Base-by-base conservation (phyloP, 768 basidiomycete genomes). In the Tremella fuciformis region DNA sequence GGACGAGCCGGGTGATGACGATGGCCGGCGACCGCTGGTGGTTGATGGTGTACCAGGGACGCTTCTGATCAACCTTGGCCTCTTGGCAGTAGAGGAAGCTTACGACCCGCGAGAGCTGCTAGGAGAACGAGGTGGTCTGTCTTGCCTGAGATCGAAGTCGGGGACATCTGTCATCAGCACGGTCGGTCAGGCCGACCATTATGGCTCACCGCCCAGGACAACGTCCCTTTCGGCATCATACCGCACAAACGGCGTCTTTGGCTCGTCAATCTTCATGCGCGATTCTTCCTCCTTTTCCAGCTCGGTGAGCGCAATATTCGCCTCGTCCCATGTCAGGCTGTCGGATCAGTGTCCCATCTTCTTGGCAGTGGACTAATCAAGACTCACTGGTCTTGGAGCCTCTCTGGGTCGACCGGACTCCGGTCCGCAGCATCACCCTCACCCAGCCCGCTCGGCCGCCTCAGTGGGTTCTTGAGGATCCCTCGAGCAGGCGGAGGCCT, bases 231-330 rank as follows among this genome's bases (percentile, higher is more conserved):
- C 60, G 0, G 69, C 66, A 24, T 75, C 74, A 54, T 73, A 76
- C 39, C 90, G 82, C 54, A 97, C 92, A 77, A 88, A 97, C 1
- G 92, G 92, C 9, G 92, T 97, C 83, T 97, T 97, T 53, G 92
- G 92, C 71, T 97, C 92, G 1, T 89, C 91, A 71, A 97, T 97
- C 84, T 96, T 97, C 92, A 96, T 97, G 73, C 91, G 80, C 63
- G 89, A 92, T 71, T 94, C 42, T 46, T 46, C 42, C 22, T 46
- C 91, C 78, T 94, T 94, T 81, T 88, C 85, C 65, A 91, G 86
- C 78, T 97, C 92, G 0, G 92, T 96, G 70, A 89, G 77, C 22
- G 89, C 89, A 37, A 97, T 82, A 73, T 96, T 97, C 75, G 85
- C 89, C 71, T 97, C 92, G 72, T 97, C 93, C 92, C 92, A 97